Conservation (phyloP, 805 yeast species). For the Vanderwaltozyma verrucispora region DNA sequence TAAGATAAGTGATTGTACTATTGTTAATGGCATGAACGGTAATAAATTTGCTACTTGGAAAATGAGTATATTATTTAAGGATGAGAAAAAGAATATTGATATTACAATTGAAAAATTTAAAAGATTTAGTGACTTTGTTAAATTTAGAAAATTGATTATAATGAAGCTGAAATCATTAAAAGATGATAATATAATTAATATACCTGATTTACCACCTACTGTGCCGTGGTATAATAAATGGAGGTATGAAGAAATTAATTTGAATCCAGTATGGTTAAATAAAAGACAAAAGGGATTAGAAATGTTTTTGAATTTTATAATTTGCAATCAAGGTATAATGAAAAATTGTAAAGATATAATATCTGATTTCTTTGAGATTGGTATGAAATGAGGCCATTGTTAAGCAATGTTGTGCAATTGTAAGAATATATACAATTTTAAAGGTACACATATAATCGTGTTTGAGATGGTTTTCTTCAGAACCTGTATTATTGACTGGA, state of each 20-base stretch:
- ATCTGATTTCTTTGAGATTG: conserved; percentile 1
- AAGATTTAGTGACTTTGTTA: conserved; percentile 56
- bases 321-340: not conserved
- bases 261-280: conserved; percentile 39
- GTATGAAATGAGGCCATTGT: no score
- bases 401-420: no score
- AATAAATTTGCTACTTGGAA: conserved; percentile 24
- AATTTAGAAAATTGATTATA: conserved; percentile 33
- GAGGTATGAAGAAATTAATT: conserved; percentile 25
- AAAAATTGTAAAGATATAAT: not conserved
- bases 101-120: conserved; percentile 37
- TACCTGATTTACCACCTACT: conserved; percentile 46
- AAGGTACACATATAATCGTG: no score
- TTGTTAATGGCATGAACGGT: conserved; percentile 19
- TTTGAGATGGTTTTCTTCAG: no score
- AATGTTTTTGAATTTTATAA: conserved; percentile 40
- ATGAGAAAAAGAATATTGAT: not conserved
- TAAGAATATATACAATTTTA: no score
- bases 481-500: no score
- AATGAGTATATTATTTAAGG: conserved; percentile 13
- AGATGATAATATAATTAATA: conserved; percentile 14
- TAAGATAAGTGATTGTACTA: conserved; percentile 21
- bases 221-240: conserved; percentile 29
- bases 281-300: conserved; percentile 47
- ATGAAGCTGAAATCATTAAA: conserved; percentile 8